phyloP scores from a whole-genome alignment of 2,329 filamentous ascomycete genomes.

The Fusarium sp. region DNA sequence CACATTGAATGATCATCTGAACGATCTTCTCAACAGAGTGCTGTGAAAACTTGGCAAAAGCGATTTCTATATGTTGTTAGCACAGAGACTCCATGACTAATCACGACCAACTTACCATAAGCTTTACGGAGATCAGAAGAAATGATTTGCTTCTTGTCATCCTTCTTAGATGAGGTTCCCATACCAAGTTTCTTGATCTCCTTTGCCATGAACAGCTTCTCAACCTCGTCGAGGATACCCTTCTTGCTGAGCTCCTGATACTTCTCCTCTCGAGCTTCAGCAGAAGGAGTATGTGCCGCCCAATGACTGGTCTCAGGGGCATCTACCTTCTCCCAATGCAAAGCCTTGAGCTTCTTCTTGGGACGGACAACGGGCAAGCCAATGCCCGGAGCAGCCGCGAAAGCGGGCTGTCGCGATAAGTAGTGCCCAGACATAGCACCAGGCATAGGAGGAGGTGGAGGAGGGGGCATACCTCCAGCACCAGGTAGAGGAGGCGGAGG shows the following conservation, averaged over 20 bases:
- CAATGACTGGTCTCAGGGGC: conserved; percentile 91
- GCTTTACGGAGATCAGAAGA: conserved; percentile 88
- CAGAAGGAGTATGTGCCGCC: conserved; percentile 87
- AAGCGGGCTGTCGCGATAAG: conserved; percentile 72
- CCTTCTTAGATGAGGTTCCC: conserved; percentile 74
- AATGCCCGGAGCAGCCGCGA: conserved; percentile 66
- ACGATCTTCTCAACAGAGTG: conserved; percentile 85
- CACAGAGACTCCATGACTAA: background rate
- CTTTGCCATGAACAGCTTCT: conserved; percentile 97
- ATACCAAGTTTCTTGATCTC: conserved; percentile 90
- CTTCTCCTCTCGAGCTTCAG: conserved; percentile 92
- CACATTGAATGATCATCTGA: conserved; percentile 95
- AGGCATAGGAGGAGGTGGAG: conserved; percentile 73
- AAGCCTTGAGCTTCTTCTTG: conserved; percentile 99
- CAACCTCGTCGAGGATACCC: conserved; percentile 96
- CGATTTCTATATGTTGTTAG: conserved; percentile 73
- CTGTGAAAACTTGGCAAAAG: conserved; percentile 92
- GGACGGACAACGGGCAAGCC: conserved; percentile 85
- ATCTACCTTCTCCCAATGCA: conserved; percentile 99
- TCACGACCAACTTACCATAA: conserved; percentile 68
- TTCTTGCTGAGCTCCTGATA: conserved; percentile 93
- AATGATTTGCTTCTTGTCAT: conserved; percentile 98
- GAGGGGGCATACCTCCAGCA: conserved; percentile 57
- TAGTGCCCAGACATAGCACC: conserved; percentile 81
- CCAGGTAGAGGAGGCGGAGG: conserved; percentile 52